Evolutionary conservation across 1,139 yeast genomes (phyloP), one percentile per base, ranked within the genome.

Genomic region (Eremothecium cymbalariae): DNA sequence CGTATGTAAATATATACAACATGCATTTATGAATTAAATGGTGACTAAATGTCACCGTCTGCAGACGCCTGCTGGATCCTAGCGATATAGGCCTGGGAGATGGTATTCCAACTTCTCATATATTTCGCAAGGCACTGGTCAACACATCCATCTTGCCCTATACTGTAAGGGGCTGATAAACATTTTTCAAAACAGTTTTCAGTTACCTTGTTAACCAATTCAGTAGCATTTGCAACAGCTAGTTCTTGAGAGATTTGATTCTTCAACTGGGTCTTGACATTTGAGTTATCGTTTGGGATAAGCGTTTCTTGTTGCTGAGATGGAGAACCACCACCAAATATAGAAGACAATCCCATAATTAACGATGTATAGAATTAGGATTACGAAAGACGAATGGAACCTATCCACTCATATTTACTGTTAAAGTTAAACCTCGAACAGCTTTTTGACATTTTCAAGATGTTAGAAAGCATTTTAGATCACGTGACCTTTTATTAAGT

Each of bases 141-240:
- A 36, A 85, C 70, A 60, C 95, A 85, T 34, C 57, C 60, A 30
- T 67, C 66, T 46, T 76, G 77, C 3, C 60, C 58, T 2, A 59
- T 44, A 22, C 63, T 50, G 37, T 72, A 60, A 13, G 72, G 64
- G 18, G 70, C 59, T 17, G 71, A 60, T 37, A 83, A 65, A 60
- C 97, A 86, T 56, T 75, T 74, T 34, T 78, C 80, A 57, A 81
- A 86, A 58, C 96, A 86, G 65, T 83, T 82, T 48, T 79, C 88
- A n/a, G 95, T 79, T 57, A 84, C 72, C 52, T 83, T 80, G 62
- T 78, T 79, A 29, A 86, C 94, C 40, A 86, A 66, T 53, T 84
- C 90, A 3, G 93, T 78, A 25, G 94, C 95, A 60, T 85, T 84
- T 16, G 86, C 90, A 19, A 85, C 74, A 2, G 95, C 95, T 43